Evolutionary conservation across 2,329 filamentous ascomycete species (phyloP).

Genomic region (Pseudocercospora fuligena): DNA sequence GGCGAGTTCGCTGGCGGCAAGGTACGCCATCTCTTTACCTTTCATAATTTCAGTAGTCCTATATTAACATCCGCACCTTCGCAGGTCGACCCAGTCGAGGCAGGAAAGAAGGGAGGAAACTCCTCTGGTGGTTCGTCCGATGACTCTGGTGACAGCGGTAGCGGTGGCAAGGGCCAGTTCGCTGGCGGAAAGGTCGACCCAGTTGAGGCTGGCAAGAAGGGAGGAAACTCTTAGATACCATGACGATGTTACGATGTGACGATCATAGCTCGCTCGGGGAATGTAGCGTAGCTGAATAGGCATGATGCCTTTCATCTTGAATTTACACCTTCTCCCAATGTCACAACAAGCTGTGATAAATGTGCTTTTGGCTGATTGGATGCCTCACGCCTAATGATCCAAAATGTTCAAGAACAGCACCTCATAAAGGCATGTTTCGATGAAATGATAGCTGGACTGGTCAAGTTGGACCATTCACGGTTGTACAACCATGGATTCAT

Average conservation of each 20-base stretch:
- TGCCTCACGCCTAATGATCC: too few relatives aligned
- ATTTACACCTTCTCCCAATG: background rate
- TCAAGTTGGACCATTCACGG: too few relatives aligned
- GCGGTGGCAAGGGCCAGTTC: constrained; percentile 32
- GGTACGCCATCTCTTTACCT: background rate
- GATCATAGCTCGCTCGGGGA: background rate
- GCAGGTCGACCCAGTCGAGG: constrained; percentile 49
- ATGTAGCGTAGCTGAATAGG: background rate
- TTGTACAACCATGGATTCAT: too few relatives aligned
- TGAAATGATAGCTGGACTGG: too few relatives aligned
- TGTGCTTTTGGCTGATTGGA: too few relatives aligned
- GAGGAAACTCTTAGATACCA: constrained; percentile 20
- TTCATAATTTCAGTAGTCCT: too few relatives aligned
- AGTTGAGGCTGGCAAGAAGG: constrained; percentile 22
- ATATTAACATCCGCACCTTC: background rate
- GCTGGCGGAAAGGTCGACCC: constrained; percentile 30
- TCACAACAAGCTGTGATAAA: too few relatives aligned
- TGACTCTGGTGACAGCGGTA: constrained; percentile 22
- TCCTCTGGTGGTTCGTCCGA: constrained; percentile 25
- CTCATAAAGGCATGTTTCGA: too few relatives aligned
- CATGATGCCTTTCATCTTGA: background rate
- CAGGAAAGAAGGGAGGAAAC: constrained; percentile 47
- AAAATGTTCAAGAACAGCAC: too few relatives aligned
- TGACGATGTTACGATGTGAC: background rate
- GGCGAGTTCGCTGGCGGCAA: constrained; percentile 48